Base-by-base conservation (phyloP, 768 basidiomycete species). In the Phylloporus sp. region DNA sequence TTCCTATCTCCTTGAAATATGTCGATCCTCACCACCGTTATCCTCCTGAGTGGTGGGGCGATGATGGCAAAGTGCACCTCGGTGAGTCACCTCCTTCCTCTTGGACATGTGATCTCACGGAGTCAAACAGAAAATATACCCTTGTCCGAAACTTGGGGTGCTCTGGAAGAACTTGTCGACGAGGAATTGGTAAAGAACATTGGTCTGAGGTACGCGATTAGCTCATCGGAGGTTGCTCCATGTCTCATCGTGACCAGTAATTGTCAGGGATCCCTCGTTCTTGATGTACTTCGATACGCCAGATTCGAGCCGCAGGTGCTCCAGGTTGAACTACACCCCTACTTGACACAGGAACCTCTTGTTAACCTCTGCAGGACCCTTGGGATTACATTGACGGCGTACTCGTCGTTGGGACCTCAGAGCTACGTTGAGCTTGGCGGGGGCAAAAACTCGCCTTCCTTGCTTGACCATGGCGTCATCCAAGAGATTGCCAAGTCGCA, bases 1-100 rank as follows among this genome's bases (percentile, higher is more conserved):
- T 94, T 79, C 92, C 92, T 20, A 76, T 94, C 57, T 72, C 91
- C 26, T 75, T 95, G 57, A 65, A 82, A 67, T 91, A 92, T 60
- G 87, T 94, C 46, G 86, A 91, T 64, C 86, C 87, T 39, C 63
- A 66, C 20, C 80, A 82, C 61, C 80, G 82, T 55, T 93, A 89
- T 69, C 91, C 92, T 38, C 84, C 90, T 9, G 89, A 85, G 63
- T 94, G 92, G 92, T 81, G 69, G 46, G 85, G 80, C 28, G 84
- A 88, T 47, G 83, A 90, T 62, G 80, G 80, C 53, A 82, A 81
- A 60, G 82, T 90, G 28, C 70, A 81, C 58, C 76, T 84, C 34
- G 77, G 84, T 84, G 68, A 68, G 75, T 68, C 47, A 51, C n/a
- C 11, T 35, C 10, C 6, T 29, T 27, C 13, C 36, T 40, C 18